Conservation (phyloP, 2,329 filamentous ascomycete species). For the Hypoxylon sp. region DNA sequence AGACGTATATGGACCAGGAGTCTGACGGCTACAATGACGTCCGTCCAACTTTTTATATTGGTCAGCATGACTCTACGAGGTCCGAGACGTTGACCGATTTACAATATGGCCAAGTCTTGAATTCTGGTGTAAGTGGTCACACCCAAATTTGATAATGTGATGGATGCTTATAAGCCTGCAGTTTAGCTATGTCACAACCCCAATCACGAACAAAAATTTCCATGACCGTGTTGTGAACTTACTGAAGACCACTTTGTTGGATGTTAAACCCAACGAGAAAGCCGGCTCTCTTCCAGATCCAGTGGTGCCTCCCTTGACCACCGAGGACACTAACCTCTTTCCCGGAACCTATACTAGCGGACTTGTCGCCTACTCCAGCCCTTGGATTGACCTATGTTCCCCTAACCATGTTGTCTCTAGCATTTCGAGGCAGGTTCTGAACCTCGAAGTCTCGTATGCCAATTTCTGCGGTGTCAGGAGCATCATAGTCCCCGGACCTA, state of each 20-base stretch:
- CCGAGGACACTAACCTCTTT: slow-evolving; percentile 82
- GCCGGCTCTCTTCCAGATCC: slow-evolving; percentile 68
- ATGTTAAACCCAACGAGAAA: slow-evolving; percentile 61
- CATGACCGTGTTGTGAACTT: slow-evolving; percentile 76
- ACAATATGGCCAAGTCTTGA: slow-evolving; percentile 77
- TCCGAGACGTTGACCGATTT: slow-evolving; percentile 72
- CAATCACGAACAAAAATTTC: slow-evolving; percentile 83
- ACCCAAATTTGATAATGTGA: slow-evolving; percentile 23
- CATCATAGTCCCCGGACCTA: slow-evolving; percentile 85
- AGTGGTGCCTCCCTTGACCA: slow-evolving; percentile 78
- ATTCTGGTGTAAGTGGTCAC: slow-evolving; percentile 72
- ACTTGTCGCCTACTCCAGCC: slow-evolving; percentile 83
- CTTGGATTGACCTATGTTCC: slow-evolving; percentile 93
- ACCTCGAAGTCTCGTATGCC: slow-evolving; percentile 93
- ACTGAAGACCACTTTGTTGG: slow-evolving; percentile 68
- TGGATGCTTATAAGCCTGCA: slow-evolving; percentile 55
- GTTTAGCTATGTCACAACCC: slow-evolving; percentile 85
- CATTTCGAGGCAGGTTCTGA: slow-evolving; percentile 90
- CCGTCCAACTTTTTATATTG: slow-evolving; percentile 74
- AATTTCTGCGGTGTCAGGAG: slow-evolving; percentile 93
- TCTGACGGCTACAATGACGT: slow-evolving; percentile 64
- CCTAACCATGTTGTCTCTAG: slow-evolving; percentile 85
- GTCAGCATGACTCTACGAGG: slow-evolving; percentile 79
- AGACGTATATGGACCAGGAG: slow-evolving; percentile 40
- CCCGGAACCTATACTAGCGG: slow-evolving; percentile 79